Percentiles rank a stretch among this genome's conserved stretches.
Evolutionary conservation across 2,329 filamentous ascomycete genomes (phyloP).

Genomic region (Ascochyta clinopodiicola): DNA sequence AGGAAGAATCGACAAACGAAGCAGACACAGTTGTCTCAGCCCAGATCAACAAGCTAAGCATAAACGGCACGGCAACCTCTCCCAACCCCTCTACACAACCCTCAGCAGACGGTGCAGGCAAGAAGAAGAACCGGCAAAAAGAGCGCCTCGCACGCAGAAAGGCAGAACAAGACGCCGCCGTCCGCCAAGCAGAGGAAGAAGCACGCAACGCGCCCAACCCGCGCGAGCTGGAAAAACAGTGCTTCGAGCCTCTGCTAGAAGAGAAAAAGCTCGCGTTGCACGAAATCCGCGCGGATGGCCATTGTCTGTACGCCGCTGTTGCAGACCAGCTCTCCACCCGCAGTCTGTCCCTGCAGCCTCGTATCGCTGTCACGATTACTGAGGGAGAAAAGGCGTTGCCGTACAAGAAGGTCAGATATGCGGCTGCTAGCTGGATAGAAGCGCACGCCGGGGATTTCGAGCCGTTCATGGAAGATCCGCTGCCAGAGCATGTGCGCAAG

Average conservation of each 20-base stretch:
- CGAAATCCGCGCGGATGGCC: slow-evolving; percentile 86
- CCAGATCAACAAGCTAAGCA: slow-evolving; percentile 10
- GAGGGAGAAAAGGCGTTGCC: slow-evolving; percentile 16
- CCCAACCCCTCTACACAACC: slow-evolving; percentile 1
- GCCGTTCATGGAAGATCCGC: slow-evolving; percentile 82
- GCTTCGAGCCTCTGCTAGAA: slow-evolving; percentile 73
- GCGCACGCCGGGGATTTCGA: slow-evolving; percentile 79
- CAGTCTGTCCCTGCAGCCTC: slow-evolving; percentile 41
- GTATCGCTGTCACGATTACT: slow-evolving; percentile 40
- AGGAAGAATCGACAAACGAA: not conserved
- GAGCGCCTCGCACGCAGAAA: slow-evolving; percentile 87
- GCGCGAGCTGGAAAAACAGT: slow-evolving; percentile 51
- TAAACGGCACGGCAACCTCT: slow-evolving; percentile 7
- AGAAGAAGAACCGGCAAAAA: slow-evolving; percentile 87
- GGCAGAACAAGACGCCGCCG: slow-evolving; percentile 77
- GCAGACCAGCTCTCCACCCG: slow-evolving; percentile 76
- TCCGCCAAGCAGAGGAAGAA: slow-evolving; percentile 74
- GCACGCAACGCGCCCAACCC: slow-evolving; percentile 59
- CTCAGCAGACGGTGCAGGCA: slow-evolving; percentile 12
- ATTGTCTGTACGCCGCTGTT: slow-evolving; percentile 92
- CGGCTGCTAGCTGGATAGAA: slow-evolving; percentile 79
- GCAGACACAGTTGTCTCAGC: not conserved
- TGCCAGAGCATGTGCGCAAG: slow-evolving; percentile 74
- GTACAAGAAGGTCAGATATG: slow-evolving; percentile 73
- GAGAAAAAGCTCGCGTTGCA: slow-evolving; percentile 72